A percentile compares a stretch with the other conserved stretches of the same genome.
Evolutionary conservation across 495 filamentous ascomycete genomes (phyloP).

Genomic region (Pseudevernia furfuracea): DNA sequence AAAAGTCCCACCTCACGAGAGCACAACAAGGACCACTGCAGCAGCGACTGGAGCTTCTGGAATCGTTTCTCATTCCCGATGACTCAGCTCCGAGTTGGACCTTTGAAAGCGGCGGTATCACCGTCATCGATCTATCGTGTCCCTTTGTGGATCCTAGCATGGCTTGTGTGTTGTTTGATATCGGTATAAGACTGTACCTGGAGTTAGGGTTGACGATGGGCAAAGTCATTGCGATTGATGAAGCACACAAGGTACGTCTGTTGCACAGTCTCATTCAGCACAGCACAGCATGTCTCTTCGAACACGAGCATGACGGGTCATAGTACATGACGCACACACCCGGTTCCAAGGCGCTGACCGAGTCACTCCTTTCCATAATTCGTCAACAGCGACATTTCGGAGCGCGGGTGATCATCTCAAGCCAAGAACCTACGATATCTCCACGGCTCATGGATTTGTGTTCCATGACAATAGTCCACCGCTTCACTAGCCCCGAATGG

Average conservation of each 20-base stretch:
- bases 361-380: slow-evolving; percentile 55
- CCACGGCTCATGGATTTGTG: slow-evolving; percentile 59
- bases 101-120: no score
- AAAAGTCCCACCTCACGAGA: no score
- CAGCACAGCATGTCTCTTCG: background rate
- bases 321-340: slow-evolving; percentile 19
- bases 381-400: slow-evolving; percentile 63
- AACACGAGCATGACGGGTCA: background rate
- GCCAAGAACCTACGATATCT: slow-evolving; percentile 71
- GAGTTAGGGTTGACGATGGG: background rate
- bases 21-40: no score
- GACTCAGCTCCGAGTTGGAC: no score
- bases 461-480: slow-evolving; percentile 47
- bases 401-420: slow-evolving; percentile 59
- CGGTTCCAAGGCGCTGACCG: slow-evolving; percentile 47
- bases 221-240: background rate
- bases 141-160: no score
- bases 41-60: no score
- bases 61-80: no score
- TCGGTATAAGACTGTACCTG: slow-evolving; percentile 36
- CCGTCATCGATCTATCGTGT: no score
- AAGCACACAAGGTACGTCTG: background rate
- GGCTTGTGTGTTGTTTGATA: no score
- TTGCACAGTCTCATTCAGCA: background rate
- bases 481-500: background rate